Evolutionary conservation across 768 basidiomycete genomes (phyloP).

Genomic region (Trametes maxima): DNA sequence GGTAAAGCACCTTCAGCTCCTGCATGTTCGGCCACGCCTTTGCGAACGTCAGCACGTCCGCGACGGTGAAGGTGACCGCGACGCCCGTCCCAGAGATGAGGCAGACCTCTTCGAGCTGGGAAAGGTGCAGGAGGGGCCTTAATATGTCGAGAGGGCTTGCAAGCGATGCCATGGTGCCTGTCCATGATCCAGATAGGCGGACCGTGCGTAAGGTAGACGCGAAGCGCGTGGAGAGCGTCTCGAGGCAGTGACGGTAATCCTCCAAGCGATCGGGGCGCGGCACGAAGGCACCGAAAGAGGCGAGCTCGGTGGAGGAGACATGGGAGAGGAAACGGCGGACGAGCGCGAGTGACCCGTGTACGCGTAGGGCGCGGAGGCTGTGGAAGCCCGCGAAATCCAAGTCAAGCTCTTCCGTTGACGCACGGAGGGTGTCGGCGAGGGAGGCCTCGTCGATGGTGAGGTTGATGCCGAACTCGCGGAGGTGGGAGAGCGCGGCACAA

Average conservation of each 20-base stretch:
- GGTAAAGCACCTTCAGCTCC: constrained; percentile 8
- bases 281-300: constrained; percentile 4
- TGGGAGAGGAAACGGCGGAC: constrained; percentile 6
- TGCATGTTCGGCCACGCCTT: constrained; percentile 1
- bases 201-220: not conserved
- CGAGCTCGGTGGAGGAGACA: constrained; percentile 11
- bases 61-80: not conserved
- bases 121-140: constrained; percentile 5
- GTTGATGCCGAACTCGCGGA: constrained; percentile 10
- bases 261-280: constrained; percentile 3
- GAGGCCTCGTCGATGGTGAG: not conserved
- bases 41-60: not conserved
- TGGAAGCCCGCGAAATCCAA: not conserved
- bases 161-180: constrained; percentile 6
- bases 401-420: not conserved
- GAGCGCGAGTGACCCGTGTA: constrained; percentile 12
- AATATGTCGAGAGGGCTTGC: constrained; percentile 4
- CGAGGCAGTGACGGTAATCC: constrained; percentile 2
- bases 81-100: constrained; percentile 7
- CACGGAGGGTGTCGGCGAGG: not conserved
- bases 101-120: constrained; percentile 4
- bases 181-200: constrained; percentile 7
- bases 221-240: constrained; percentile 4
- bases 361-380: constrained; percentile 6
- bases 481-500: constrained; percentile 3